Evolutionary conservation across 2,329 filamentous ascomycete species (phyloP).

Genomic region (Cryphonectria radicalis): DNA sequence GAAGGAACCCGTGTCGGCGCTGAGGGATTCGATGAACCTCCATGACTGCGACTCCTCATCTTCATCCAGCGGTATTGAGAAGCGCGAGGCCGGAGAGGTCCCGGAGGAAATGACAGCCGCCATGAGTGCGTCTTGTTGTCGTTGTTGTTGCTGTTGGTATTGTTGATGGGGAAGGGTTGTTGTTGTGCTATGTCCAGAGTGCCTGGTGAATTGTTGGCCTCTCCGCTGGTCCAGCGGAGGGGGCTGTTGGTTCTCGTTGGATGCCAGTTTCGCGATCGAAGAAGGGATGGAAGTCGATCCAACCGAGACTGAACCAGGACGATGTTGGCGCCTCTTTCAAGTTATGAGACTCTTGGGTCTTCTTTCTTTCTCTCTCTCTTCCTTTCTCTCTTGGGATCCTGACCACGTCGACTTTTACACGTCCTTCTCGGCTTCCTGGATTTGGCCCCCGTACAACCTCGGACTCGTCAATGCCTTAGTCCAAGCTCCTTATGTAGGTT

Average conservation of each 20-base stretch:
- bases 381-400: not conserved
- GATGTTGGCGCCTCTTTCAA: not conserved
- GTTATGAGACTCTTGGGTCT: not conserved
- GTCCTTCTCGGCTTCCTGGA: not conserved
- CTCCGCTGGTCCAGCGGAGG: constrained; percentile 11
- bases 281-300: not conserved
- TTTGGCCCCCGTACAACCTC: not conserved
- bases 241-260: constrained; percentile 4
- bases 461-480: not conserved
- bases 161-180: not conserved
- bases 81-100: constrained; percentile 32
- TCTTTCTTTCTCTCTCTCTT: not conserved
- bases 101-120: constrained; percentile 40
- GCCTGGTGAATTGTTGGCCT: not conserved
- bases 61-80: constrained; percentile 31
- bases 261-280: constrained; percentile 18
- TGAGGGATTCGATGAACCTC: constrained; percentile 25
- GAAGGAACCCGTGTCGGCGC: constrained; percentile 35
- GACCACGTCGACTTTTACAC: too few relatives aligned
- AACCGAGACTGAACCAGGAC: too few relatives aligned
- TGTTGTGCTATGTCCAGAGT: not conserved
- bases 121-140: constrained; percentile 33
- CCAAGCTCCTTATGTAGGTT: constrained; percentile 19
- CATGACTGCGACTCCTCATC: constrained; percentile 41
- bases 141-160: not conserved